Evolutionary conservation across 1,284 basidiomycete genomes (phyloP).

Genomic region (Cystobasidium pallidum): DNA sequence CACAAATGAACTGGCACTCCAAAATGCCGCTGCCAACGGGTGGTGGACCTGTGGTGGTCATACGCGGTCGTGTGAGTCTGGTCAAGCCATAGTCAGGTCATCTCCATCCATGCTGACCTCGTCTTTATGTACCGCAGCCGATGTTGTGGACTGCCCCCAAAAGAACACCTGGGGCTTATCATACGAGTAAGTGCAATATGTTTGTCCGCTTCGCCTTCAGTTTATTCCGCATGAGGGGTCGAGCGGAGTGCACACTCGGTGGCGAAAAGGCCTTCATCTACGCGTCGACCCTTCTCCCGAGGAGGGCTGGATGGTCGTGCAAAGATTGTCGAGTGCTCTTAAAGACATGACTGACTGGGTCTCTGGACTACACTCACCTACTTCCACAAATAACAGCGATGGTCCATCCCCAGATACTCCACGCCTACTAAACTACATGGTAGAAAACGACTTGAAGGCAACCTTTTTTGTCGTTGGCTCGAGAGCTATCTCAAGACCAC

Average conservation of each 20-base stretch:
- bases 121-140: slow-evolving; percentile 38
- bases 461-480: slow-evolving; percentile 95
- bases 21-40: slow-evolving; percentile 59
- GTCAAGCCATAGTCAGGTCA: neutral
- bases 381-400: slow-evolving; percentile 70
- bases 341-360: neutral
- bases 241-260: neutral
- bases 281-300: slow-evolving; percentile 7
- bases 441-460: slow-evolving; percentile 67
- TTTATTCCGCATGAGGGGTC: neutral
- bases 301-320: too few species aligned
- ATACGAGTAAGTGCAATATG: slow-evolving; percentile 54
- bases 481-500: slow-evolving; percentile 77
- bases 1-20: slow-evolving; percentile 65
- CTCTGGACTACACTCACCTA: slow-evolving; percentile 25
- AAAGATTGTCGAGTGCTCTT: too few species aligned
- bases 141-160: slow-evolving; percentile 54
- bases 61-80: slow-evolving; percentile 61
- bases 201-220: neutral
- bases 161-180: slow-evolving; percentile 57
- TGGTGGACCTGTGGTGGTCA: slow-evolving; percentile 79
- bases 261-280: neutral
- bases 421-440: slow-evolving; percentile 71
- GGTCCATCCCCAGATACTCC: slow-evolving; percentile 82
- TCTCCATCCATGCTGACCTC: slow-evolving; percentile 10